A percentile compares a stretch with the other conserved stretches of the same genome.
phyloP scores from a whole-genome alignment of 306 rosid species.

The Potentilla sterilis region DNA sequence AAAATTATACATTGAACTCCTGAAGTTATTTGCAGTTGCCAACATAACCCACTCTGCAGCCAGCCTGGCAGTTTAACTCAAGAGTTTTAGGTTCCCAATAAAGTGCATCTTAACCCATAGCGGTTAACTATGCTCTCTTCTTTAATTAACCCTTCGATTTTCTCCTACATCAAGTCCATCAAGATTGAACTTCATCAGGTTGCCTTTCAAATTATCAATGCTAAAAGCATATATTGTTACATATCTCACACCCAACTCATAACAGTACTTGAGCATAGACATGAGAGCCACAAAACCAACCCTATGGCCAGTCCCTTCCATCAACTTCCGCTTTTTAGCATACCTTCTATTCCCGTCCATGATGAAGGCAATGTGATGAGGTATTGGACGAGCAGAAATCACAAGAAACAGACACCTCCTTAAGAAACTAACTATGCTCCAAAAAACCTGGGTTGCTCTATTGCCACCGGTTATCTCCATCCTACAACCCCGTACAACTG shows the following conservation, averaged over 20 bases:
- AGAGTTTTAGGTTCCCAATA: constrained; percentile 36
- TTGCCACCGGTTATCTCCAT: constrained; percentile 12
- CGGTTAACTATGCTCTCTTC: constrained; percentile 35
- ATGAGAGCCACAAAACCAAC: constrained; percentile 31
- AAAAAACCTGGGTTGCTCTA: constrained; percentile 8
- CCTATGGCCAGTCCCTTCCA: constrained; percentile 29
- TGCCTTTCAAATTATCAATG: constrained; percentile 34
- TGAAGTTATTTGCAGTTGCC: no score
- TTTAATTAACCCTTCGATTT: constrained; percentile 31
- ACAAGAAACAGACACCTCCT: constrained; percentile 26
- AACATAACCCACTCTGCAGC: no score
- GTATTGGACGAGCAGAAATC: no score
- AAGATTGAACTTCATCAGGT: constrained; percentile 42
- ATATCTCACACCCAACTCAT: constrained; percentile 41
- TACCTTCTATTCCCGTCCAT: constrained; percentile 46
- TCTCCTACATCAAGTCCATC: constrained; percentile 45
- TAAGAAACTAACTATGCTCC: constrained; percentile 28
- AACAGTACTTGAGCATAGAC: constrained; percentile 37
- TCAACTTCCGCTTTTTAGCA: constrained; percentile 25
- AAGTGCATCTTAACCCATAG: constrained; percentile 37
- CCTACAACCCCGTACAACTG: constrained; percentile 5
- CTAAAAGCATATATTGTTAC: constrained; percentile 41
- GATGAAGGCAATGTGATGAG: no score
- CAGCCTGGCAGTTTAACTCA: constrained; percentile 35
- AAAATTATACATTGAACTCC: no score